Evolutionary conservation across 768 basidiomycete genomes (phyloP), one percentile per base, ranked within the genome.

Genomic region (Hydnomerulius pinastri): DNA sequence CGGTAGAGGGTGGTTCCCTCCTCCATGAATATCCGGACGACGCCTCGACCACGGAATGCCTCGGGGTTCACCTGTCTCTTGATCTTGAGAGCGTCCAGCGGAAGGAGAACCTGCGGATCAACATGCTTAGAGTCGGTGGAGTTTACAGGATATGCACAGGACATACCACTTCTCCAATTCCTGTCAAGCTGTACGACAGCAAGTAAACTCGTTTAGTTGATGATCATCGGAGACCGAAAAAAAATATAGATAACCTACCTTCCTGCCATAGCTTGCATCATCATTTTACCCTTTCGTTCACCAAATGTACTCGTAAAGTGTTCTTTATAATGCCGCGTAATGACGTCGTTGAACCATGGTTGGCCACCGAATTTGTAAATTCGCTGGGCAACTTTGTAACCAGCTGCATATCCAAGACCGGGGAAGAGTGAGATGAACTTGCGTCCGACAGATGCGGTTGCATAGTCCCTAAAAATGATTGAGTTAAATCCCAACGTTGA

Each of bases 281-380:
- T 82, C 77, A 96, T 85, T 72, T 91, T 98, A 41, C 97, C 96
- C 68, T 90, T 90, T 55, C 94, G 86, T 71, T 96, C 93, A 8
- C 96, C 96, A 68, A 98, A 96, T 1, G 80, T 72, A 62, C 82
- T 85, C 47, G 83, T 88, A 73, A 96, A 97, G 46, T 75, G 64
- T n/a, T 79, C 74, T 69, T 89, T 90, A 77, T 87, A 92, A 71
- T 94, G 77, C 62, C 79, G 82, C 56, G 79, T 78, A 69, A 99
- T 85, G 66, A 95, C 61, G 73, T 98, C 97, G 73, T 93, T 89
- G 72, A 98, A 97, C 80, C 86, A 98, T 12, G 96, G 96, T 73
- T 99, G 96, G 5, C 96, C 96, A 54, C 96, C 96, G 62, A 98
- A 99, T 73, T 97, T 99, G 85, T 95, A 96, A 61, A 92, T 80